Evolutionary conservation across 2,329 filamentous ascomycete species (phyloP).

Genomic region (Albifimbria verrucaria): DNA sequence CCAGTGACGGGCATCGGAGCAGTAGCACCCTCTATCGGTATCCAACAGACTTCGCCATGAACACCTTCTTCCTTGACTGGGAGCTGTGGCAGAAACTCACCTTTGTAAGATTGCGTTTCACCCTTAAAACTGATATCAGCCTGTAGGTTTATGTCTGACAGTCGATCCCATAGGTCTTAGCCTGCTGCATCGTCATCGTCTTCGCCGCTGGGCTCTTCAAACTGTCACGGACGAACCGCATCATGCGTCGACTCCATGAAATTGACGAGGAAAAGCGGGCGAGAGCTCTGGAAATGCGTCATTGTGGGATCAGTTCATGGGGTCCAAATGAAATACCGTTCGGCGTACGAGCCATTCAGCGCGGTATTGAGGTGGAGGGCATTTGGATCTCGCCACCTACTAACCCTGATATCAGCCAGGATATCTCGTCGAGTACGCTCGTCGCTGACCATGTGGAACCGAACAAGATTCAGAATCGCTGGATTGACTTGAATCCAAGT

Average conservation of each 20-base stretch:
- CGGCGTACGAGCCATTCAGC: constrained; percentile 80
- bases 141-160: neutral
- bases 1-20: no score
- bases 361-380: constrained; percentile 78
- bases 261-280: constrained; percentile 64
- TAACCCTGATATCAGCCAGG: constrained; percentile 29
- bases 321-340: constrained; percentile 68
- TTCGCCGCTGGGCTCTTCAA: constrained; percentile 67
- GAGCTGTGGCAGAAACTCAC: constrained; percentile 85
- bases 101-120: no score
- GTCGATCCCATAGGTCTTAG: constrained; percentile 59
- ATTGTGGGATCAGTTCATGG: constrained; percentile 43
- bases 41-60: constrained; percentile 19
- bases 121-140: no score
- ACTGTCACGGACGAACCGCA: constrained; percentile 58
- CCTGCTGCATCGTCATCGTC: constrained; percentile 65
- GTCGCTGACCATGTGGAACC: constrained; percentile 10
- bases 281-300: constrained; percentile 50
- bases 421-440: constrained; percentile 19
- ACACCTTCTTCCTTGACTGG: constrained; percentile 66
- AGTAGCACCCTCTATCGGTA: neutral
- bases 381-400: constrained; percentile 68
- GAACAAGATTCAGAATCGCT: constrained; percentile 17
- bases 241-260: constrained; percentile 54
- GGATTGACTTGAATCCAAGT: constrained; percentile 7